phyloP scores from a whole-genome alignment of 2,329 filamentous ascomycete genomes.

The Paecilomyces sp. region DNA sequence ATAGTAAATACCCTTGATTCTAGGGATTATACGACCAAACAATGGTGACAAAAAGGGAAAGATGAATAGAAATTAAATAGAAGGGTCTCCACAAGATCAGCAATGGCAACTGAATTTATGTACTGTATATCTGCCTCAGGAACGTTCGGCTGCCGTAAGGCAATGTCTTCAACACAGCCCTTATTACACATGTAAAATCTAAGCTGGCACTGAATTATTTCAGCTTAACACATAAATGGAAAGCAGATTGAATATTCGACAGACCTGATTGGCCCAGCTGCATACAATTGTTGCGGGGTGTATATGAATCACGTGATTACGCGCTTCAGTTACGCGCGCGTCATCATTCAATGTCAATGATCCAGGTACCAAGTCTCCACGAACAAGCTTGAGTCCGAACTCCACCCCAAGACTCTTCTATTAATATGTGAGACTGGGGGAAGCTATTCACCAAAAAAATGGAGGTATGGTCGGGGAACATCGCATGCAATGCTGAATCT shows the following conservation, averaged over 20 bases:
- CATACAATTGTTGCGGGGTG: background rate
- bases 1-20: too few species aligned
- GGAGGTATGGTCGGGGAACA: conserved; percentile 32
- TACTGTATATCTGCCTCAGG: too few species aligned
- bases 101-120: too few species aligned
- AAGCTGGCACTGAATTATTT: background rate
- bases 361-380: background rate
- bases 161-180: background rate
- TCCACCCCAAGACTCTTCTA: background rate
- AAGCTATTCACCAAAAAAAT: conserved; percentile 13
- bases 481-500: conserved; percentile 18
- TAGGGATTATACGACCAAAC: too few species aligned
- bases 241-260: background rate
- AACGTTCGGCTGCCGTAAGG: too few species aligned
- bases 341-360: background rate
- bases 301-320: background rate
- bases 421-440: background rate
- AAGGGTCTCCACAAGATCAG: too few species aligned
- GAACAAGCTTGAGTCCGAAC: background rate
- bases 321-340: background rate
- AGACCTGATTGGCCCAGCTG: background rate
- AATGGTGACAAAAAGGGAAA: background rate
- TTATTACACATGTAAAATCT: background rate
- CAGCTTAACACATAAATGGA: background rate
- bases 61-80: background rate